Evolutionary conservation across 768 basidiomycete species (phyloP), one percentile per base, ranked within the genome.

Genomic region (Kwoniella newhampshirensis): DNA sequence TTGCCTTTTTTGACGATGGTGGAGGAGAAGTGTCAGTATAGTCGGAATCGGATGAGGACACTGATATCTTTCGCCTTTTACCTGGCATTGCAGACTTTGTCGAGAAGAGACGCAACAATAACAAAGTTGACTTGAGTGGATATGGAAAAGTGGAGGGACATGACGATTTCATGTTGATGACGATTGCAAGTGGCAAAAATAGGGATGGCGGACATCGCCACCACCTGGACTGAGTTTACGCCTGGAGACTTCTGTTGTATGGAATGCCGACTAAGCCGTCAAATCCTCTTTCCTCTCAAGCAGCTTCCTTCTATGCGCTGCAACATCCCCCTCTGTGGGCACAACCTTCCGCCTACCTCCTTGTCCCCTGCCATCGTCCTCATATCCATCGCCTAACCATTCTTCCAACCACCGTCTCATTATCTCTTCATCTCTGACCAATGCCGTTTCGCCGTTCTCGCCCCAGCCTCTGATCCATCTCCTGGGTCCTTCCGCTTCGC

Each of bases 401-500:
- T 62, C 60, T 28, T 57, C 37, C 50, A 70, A 59, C 68, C 68
- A 73, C 23, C 60, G 45, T 43, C 65, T 54, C 32, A 73, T 28
- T 13, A 69, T 60, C 25, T 69, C 58, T 26, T 67, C 68, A 51
- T 73, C 71, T 28, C 63, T 63, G 7, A 63, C 65, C 23, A 66
- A 52, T 30, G n/a, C 46, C 13, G 47, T 36, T 18, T 32, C 43
- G 12, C 65, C 60, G 42, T 57, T 39, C 15, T 41, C 41, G 12
- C 49, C 42, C 56, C 65, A 61, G 4, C 62, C 57, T 39, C 35
- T 59, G 2, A 73, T 46, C 25, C 54, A 48, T 30, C 63, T 47
- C 40, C 62, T 37, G 41, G 83, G 81, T 51, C 84, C 74, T 60
- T 83, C 82, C 27, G 87, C 83, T 68, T 91, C 88, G 5, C 80